Conservation (phyloP, 1,284 basidiomycete species). For the Ceratobasidium sp. region DNA sequence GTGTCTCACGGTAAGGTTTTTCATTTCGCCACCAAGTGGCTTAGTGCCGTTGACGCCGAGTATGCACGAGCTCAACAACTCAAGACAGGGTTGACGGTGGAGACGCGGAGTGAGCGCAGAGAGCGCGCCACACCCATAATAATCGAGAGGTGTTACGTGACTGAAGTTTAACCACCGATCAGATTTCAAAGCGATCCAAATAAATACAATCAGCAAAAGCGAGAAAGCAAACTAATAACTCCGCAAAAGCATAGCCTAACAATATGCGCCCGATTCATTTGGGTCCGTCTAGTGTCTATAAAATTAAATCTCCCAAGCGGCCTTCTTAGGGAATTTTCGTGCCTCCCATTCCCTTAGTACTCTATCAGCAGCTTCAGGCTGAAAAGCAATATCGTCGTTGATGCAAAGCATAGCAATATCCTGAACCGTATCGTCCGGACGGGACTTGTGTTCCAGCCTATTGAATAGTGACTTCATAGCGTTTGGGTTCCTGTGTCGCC, state of each 20-base stretch:
- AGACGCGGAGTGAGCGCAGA: too few relatives aligned
- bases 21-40: not conserved
- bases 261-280: not conserved
- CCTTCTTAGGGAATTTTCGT: conserved; percentile 32
- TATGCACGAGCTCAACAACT: not conserved
- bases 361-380: conserved; percentile 12
- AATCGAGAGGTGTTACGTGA: not conserved
- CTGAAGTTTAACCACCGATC: conserved; percentile 16
- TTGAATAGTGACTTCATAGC: conserved; percentile 19
- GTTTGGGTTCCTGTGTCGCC: conserved; percentile 8
- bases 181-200: not conserved
- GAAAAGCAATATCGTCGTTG: conserved; percentile 43
- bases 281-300: not conserved
- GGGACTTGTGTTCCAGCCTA: conserved; percentile 9
- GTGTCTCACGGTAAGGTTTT: not conserved
- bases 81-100: not conserved
- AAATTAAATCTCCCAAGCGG: conserved; percentile 40
- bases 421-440: conserved; percentile 18
- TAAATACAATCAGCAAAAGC: conserved; percentile 1
- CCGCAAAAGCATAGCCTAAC: conserved; percentile 13
- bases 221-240: not conserved
- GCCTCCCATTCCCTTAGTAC: conserved; percentile 39
- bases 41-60: not conserved
- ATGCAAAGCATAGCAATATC: conserved; percentile 42
- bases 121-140: not conserved